These are phyloP conservation scores for Stentor roeselii DNA, from an alignment of 73 alveolate species.

Conservation along the genomic window DNA sequence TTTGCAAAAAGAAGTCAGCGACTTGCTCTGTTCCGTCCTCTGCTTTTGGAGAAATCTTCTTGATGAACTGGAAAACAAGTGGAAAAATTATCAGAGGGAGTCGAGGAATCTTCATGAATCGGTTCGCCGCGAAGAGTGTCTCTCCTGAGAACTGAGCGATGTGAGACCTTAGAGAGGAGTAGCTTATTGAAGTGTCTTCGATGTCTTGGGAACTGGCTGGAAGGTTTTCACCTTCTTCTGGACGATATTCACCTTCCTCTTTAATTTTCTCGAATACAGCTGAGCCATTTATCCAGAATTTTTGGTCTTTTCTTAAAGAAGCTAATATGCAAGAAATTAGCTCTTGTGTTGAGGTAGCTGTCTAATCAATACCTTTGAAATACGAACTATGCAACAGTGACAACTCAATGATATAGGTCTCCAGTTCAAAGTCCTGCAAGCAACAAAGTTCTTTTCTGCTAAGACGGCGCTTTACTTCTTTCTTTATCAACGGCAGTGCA, in stretches of 20 bases:
- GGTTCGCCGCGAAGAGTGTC: slow-evolving; percentile 18
- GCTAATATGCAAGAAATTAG: slow-evolving; percentile 1
- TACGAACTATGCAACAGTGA: not conserved
- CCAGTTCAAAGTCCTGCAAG: slow-evolving; percentile 1
- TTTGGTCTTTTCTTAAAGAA: not conserved
- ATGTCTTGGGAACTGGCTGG: not conserved
- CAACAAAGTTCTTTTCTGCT: slow-evolving; percentile 6
- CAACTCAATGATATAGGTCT: slow-evolving; percentile 9
- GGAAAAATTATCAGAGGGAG: slow-evolving; percentile 2
- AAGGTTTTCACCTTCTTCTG: not conserved
- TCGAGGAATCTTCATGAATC: slow-evolving; percentile 5
- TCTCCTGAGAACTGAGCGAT: not conserved
- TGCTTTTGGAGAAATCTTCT: not conserved
- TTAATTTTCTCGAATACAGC: not conserved
- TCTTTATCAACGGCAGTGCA: slow-evolving; percentile 10
- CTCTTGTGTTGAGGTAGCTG: slow-evolving; percentile 15
- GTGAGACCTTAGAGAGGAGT: not conserved
- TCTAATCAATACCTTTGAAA: not conserved
- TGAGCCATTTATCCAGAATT: slow-evolving; percentile 19
- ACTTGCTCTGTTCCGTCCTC: not conserved
- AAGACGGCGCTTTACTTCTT: slow-evolving; percentile 10
- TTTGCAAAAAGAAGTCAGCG: slow-evolving; percentile 17
- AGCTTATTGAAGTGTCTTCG: not conserved
- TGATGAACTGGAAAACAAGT: slow-evolving; percentile 1
- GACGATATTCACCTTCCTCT: not conserved